phyloP scores from a whole-genome alignment of 345 rosid genomes.

The Arabidopsis arenosa region DNA sequence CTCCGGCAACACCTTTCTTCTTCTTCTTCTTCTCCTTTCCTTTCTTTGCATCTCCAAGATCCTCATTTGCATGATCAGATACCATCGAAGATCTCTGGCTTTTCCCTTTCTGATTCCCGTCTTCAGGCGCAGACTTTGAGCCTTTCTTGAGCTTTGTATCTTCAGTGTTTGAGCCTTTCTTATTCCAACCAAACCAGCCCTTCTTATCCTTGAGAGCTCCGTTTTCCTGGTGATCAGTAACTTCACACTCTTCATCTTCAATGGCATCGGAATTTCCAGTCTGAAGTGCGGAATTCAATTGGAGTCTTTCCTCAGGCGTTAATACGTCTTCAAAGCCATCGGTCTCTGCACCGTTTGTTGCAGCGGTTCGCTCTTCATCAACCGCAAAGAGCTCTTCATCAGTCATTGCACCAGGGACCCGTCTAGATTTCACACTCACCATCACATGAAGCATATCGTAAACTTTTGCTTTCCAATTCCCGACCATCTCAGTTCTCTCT shows the following conservation, averaged over 20 bases:
- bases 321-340: slow-evolving; percentile 79
- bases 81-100: slow-evolving; percentile 55
- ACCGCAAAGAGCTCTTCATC: slow-evolving; percentile 96
- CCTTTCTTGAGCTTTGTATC: slow-evolving; percentile 74
- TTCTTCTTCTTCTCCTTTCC: slow-evolving; percentile 86
- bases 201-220: slow-evolving; percentile 81
- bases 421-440: slow-evolving; percentile 94
- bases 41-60: slow-evolving; percentile 63
- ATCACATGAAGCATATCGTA: slow-evolving; percentile 97
- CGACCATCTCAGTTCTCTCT: slow-evolving; percentile 93
- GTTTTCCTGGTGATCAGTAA: slow-evolving; percentile 59
- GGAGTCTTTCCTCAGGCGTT: slow-evolving; percentile 91
- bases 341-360: slow-evolving; percentile 56
- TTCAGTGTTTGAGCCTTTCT: slow-evolving; percentile 75
- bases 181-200: slow-evolving; percentile 95
- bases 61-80: slow-evolving; percentile 64
- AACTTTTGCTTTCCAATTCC: slow-evolving; percentile 95
- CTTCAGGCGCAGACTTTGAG: slow-evolving; percentile 77
- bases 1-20: slow-evolving; percentile 66
- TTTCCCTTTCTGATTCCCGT: slow-evolving; percentile 63
- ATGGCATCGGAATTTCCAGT: slow-evolving; percentile 68
- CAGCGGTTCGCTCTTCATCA: slow-evolving; percentile 69
- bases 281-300: slow-evolving; percentile 76
- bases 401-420: slow-evolving; percentile 99
- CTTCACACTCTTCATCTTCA: slow-evolving; percentile 74